Evolutionary conservation across 2,329 filamentous ascomycete genomes (phyloP), one percentile per base, ranked within the genome.

Genomic region (Grosmannia serpens): DNA sequence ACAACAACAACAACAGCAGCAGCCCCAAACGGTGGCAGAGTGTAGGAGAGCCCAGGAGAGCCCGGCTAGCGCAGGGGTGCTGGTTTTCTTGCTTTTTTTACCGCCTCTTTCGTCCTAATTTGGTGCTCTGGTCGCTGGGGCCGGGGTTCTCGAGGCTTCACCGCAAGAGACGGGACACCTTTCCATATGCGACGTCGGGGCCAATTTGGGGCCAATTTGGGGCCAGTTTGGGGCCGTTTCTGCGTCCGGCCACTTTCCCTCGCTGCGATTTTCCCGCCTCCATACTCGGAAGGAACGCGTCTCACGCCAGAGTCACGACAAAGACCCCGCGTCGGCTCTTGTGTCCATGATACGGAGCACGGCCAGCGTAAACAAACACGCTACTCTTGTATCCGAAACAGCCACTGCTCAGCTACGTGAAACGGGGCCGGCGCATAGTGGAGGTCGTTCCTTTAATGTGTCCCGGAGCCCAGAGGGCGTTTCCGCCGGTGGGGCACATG

Each of bases 331-430:
- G 58, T 59, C 33, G 33, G 27, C 53, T 58, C 56, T 41, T 13
- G 55, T 47, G 24, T 38, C 56, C 59, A 11, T 41, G 44, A 53
- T 29, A 24, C 49, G 20, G 47, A 51, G 49, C 49, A 17, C 54
- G 52, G 31, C 38, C 27, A 56, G 59, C 59, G 61, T 62, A 62
- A 61, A 62, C 59, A 62, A 58, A 50, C 47, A 22, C 17, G 26
- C 8, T 29, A n/a, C 27, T 22, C 26, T 50, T 27, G 9, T 50
- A 27, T 50, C 22, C 47, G 26, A 44, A 44, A 44, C 41, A 5
- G 41, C 20, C 20, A 7, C 41, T 8, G 41, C n/a, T 17, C 17
- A n/a, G 41, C 41, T 44, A 44, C 17, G 17, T 44, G 41, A 44
- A 44, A 44, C 41, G 41, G 41, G 41, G 41, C 41, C 41, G 41